A percentile compares a stretch with the other conserved stretches of the same genome.
phyloP scores from a whole-genome alignment of 768 basidiomycete genomes.

The Mycena vulgaris region DNA sequence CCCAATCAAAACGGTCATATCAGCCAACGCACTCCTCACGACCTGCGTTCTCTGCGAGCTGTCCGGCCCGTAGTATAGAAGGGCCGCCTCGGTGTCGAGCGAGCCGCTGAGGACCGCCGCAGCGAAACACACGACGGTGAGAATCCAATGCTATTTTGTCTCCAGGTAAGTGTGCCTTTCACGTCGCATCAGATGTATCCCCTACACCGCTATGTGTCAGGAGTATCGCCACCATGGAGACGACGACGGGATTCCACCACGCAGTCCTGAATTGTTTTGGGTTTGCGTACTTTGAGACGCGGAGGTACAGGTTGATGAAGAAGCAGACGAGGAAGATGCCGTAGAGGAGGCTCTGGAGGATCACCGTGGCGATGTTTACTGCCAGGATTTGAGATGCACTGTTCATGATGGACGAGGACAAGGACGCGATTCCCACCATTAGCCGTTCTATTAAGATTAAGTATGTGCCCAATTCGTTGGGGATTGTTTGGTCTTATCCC shows the following conservation, averaged over 20 bases:
- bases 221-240: slow-evolving; percentile 22
- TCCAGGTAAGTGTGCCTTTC: background rate
- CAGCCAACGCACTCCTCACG: slow-evolving; percentile 3
- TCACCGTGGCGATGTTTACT: too few species aligned
- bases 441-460: too few species aligned
- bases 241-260: slow-evolving; percentile 23
- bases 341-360: too few species aligned
- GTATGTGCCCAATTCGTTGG: too few species aligned
- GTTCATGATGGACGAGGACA: too few species aligned
- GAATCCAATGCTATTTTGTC: slow-evolving; percentile 21
- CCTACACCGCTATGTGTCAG: slow-evolving; percentile 8
- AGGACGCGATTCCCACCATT: too few species aligned
- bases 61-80: background rate
- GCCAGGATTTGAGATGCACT: too few species aligned
- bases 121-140: slow-evolving; percentile 9
- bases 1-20: slow-evolving; percentile 17
- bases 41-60: background rate
- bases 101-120: background rate
- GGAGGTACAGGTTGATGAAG: slow-evolving; percentile 1
- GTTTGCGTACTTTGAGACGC: too few species aligned
- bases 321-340: too few species aligned
- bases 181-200: background rate
- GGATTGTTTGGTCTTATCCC: too few species aligned
- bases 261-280: slow-evolving; percentile 3
- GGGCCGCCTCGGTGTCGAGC: background rate